Percentiles rank a stretch among this genome's conserved stretches.
Evolutionary conservation across 1,284 basidiomycete genomes (phyloP).

Genomic region (Amylostereum areolatum): DNA sequence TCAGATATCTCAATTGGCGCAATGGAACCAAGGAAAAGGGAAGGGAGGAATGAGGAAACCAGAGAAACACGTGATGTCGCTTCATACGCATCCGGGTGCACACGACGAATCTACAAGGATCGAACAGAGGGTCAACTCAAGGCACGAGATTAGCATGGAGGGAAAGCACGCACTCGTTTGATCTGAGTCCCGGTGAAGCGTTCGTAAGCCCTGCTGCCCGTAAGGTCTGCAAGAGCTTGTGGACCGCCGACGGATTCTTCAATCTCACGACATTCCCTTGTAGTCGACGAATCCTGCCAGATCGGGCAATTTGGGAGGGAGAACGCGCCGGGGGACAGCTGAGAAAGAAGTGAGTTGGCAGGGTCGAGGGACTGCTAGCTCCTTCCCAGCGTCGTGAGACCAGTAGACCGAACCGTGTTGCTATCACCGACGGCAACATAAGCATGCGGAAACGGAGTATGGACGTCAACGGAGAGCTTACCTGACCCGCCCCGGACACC

Average conservation of each 20-base stretch:
- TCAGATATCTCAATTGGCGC: constrained; percentile 76
- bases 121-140: background rate
- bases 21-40: constrained; percentile 64
- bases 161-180: constrained; percentile 45
- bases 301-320: constrained; percentile 72
- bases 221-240: constrained; percentile 65
- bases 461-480: constrained; percentile 20
- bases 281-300: constrained; percentile 91
- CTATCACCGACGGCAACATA: constrained; percentile 27
- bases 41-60: constrained; percentile 81
- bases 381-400: constrained; percentile 50
- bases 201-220: constrained; percentile 83
- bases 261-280: constrained; percentile 64
- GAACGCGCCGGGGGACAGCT: constrained; percentile 61
- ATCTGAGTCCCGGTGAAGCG: constrained; percentile 89
- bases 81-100: constrained; percentile 56
- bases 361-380: constrained; percentile 56
- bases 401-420: constrained; percentile 93
- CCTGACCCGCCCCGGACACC: constrained; percentile 75
- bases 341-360: constrained; percentile 41
- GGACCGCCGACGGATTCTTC: constrained; percentile 67
- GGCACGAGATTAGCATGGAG: background rate
- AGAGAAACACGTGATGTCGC: constrained; percentile 71
- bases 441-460: background rate
- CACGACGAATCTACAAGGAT: constrained; percentile 45